Base-by-base conservation (phyloP, 345 rosid genomes). In the Eucalyptus melliodora region DNA sequence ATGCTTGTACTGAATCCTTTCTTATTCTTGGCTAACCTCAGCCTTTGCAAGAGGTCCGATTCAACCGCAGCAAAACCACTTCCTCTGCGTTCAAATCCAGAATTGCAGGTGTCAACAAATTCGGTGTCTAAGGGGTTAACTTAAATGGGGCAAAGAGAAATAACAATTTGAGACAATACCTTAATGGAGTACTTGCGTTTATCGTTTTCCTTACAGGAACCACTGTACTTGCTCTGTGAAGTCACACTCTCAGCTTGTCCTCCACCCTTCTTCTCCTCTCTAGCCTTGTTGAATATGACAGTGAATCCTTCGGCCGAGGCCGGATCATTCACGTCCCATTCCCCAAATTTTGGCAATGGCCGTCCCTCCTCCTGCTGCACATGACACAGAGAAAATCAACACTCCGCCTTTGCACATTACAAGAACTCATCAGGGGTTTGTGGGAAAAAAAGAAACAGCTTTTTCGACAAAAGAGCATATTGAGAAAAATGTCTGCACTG, bases 281-380 rank as follows among this genome's bases (percentile, higher is more conserved):
- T 90, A 40, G 91, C 91, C 86, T 47, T 90, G 55, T 44, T 86
- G 69, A 90, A 90, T 47, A 90, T 88, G 47, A 85, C 87, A 7
- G 91, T 90, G 88, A 90, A 90, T 53, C 89, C 89, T 17, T 86
- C 89, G 0, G 91, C 91, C 3, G 91, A 90, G 16, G 89, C 88
- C 37, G 91, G 91, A 82, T 90, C 69, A n/a, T 90, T 90, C 55
- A 88, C 89, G 77, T 90, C 91, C 91, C 91, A 90, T 7, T 90
- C 91, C n/a, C 91, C 91, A 31, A 90, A 90, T 44, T 90, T 90
- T 42, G 91, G 91, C 82, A 90, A 80, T 11, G 91, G 24, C 86
- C 88, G 77, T 17, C 72, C 87, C 83, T 90, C 87, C n/a, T 59
- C 34, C 67, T 65, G 11, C 65, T 65, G 72, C 69, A 77, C 80